These are phyloP conservation scores for Pythium diclinum DNA, from an alignment of 352 stramenopile species.

Conservation along the genomic window DNA sequence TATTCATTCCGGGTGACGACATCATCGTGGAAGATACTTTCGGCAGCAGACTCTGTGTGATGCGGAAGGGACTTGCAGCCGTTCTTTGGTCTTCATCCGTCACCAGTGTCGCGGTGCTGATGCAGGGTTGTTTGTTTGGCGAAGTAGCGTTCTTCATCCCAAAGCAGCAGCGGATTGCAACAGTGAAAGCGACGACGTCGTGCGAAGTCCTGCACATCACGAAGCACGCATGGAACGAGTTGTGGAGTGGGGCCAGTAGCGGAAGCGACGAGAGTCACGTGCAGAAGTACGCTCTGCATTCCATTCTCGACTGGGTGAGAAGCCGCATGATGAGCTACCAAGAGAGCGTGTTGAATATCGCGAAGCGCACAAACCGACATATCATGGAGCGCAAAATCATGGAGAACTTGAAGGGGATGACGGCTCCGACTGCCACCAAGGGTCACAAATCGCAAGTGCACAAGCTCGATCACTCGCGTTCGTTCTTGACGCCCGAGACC, in stretches of 20 bases:
- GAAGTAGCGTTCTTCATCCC: constrained; percentile 71
- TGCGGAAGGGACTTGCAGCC: constrained; percentile 48
- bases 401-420: constrained; percentile 31
- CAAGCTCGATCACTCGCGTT: constrained; percentile 1
- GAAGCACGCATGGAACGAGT: constrained; percentile 58
- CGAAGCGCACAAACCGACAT: constrained; percentile 39
- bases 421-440: constrained; percentile 13
- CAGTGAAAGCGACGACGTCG: constrained; percentile 50
- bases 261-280: constrained; percentile 43
- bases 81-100: constrained; percentile 54
- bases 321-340: constrained; percentile 42
- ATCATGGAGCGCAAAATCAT: constrained; percentile 32
- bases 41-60: constrained; percentile 52
- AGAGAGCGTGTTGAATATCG: constrained; percentile 32
- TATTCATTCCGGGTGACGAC: constrained; percentile 69
- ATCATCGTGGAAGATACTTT: constrained; percentile 60
- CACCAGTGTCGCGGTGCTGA: constrained; percentile 52
- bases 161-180: constrained; percentile 52
- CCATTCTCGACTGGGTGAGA: constrained; percentile 62
- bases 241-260: constrained; percentile 37
- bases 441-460: background rate
- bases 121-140: constrained; percentile 63
- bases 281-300: constrained; percentile 49
- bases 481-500: constrained; percentile 36
- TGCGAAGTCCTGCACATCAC: constrained; percentile 66